Evolutionary conservation across 192 early-diverging fungal species (phyloP), one percentile per base, ranked within the genome.

Genomic region (Rhizophagus prolifer): DNA sequence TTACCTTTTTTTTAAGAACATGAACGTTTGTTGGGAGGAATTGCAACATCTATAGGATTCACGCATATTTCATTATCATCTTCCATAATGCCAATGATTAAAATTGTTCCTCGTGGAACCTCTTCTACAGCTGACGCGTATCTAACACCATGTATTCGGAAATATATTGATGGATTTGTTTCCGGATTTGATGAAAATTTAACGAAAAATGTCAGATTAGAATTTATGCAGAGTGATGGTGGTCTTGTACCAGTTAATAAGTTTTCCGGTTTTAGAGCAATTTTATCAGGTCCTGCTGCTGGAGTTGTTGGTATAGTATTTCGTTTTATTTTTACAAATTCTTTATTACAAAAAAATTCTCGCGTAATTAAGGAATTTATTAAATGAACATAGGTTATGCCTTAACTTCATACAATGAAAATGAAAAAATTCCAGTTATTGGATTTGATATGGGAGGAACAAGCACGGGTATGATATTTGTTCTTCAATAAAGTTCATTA

Each of bases 171-270:
- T 46, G 91, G 92, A 6, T 99, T 98, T 83, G 85, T 91, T 12
- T 81, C 85, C 50, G 97, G 96, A 14, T 98, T 99, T 82, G 96
- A 97, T 77, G 77, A 80, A 21, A 86, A 87, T 23, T 79, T 94
- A 38, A 75, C 58, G 34, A 88, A 82, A 75, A 84, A 86, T 47
- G 82, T 84, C n/a, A 79, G 78, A 2, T 75, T 89, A 26, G 93
- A 97, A 79, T 98, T 99, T 84, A 99, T 99, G 97, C 96, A 97
- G 82, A 93, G 91, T 60, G 97, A 99, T 80, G 97, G 97, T 61
- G 97, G 97, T 1, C 83, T 99, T 3, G 91, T 94, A 10, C 93
- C 94, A 19, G 94, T 96, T 21, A 84, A 91, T 67, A 84, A 86
- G 59, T 97, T 99, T 76, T 90, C 88, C 12, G 97, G 97, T 10